Percentiles rank a stretch among this genome's conserved stretches.
Evolutionary conservation across 2,329 filamentous ascomycete genomes (phyloP).

Genomic region (Ophiostoma australiae): DNA sequence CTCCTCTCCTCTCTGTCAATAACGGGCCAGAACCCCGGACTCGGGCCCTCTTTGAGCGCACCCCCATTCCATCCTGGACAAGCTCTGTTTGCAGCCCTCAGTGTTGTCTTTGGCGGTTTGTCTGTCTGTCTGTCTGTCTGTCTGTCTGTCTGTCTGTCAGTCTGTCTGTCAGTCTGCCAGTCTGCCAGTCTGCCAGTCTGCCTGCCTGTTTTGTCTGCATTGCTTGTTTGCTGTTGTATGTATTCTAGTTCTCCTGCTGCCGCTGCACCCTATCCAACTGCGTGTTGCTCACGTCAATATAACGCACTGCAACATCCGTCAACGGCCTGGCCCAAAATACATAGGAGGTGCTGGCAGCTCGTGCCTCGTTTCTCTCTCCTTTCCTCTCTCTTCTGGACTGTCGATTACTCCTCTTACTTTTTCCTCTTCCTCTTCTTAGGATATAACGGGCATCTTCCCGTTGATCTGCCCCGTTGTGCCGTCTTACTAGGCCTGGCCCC

Average conservation of each 20-base stretch:
- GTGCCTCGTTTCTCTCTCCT: not conserved
- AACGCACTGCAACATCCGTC: not conserved
- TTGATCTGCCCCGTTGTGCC: not conserved
- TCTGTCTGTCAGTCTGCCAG: not conserved
- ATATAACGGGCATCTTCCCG: constrained; percentile 16
- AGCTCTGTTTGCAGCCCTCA: not conserved
- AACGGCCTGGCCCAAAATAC: too few relatives aligned
- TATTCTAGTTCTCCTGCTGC: not conserved
- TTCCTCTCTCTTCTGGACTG: not conserved
- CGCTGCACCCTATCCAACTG: not conserved
- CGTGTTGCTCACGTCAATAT: constrained; percentile 1
- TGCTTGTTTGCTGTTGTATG: not conserved
- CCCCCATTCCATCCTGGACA: constrained; percentile 3
- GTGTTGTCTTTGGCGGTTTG: too few relatives aligned
- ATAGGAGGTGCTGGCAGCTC: too few relatives aligned
- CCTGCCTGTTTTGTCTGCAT: not conserved
- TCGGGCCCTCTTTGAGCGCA: constrained; percentile 17
- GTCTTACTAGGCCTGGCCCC: not conserved
- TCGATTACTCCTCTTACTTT: not conserved
- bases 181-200: not conserved
- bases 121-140: too few relatives aligned
- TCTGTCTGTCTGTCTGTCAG: not conserved
- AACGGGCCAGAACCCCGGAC: constrained; percentile 12
- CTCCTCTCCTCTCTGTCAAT: not conserved
- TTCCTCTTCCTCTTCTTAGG: constrained; percentile 9